phyloP scores from a whole-genome alignment of 2,329 filamentous ascomycete species.

The Fusarium globosum region DNA sequence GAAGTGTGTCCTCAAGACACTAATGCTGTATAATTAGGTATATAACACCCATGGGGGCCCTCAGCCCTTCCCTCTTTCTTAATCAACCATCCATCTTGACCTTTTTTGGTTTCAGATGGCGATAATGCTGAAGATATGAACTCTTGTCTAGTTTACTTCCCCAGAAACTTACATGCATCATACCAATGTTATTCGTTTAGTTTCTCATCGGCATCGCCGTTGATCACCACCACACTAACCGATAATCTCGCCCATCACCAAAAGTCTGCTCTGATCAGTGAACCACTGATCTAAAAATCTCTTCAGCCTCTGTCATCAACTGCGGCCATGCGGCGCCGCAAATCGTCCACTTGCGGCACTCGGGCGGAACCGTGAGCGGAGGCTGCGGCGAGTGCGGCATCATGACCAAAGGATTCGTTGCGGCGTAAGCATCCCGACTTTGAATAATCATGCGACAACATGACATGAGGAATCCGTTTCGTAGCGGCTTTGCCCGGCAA shows the following conservation, averaged over 20 bases:
- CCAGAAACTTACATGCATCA: fast-evolving
- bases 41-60: not conserved
- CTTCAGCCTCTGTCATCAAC: not conserved
- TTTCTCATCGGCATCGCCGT: not conserved
- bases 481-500: constrained; percentile 20
- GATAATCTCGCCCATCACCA: too few relatives aligned
- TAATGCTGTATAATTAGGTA: not conserved
- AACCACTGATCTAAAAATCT: not conserved
- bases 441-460: constrained; percentile 25
- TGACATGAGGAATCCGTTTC: constrained; percentile 18
- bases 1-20: not conserved
- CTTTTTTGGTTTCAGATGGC: fast-evolving
- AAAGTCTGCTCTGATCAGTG: not conserved
- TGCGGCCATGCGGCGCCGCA: constrained; percentile 13
- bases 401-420: not conserved
- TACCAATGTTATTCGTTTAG: fast-evolving
- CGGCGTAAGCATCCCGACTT: constrained; percentile 14
- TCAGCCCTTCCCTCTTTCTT: too few relatives aligned
- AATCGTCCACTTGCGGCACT: not conserved
- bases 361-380: constrained; percentile 13
- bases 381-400: constrained; percentile 5
- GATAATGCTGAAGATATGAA: not conserved
- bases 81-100: not conserved
- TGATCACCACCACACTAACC: fast-evolving
- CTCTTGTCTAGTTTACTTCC: fast-evolving